Conservation (phyloP, 495 filamentous ascomycete genomes). For the Penicillium coprophilum region DNA sequence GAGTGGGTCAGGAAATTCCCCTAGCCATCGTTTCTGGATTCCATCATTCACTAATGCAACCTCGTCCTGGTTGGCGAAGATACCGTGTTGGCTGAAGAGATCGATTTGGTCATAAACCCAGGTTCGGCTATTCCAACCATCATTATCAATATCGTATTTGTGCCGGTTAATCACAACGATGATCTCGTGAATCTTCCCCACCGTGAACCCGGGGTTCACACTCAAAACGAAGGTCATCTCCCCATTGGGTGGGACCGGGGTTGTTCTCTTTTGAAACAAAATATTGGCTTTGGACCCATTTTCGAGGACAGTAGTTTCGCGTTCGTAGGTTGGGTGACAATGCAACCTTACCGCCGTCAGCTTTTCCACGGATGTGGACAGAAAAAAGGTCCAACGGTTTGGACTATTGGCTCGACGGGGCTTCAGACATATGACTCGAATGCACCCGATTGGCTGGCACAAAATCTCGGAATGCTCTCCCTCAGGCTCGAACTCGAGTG, state of each 20-base stretch:
- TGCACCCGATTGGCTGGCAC: neutral
- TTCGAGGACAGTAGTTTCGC: neutral
- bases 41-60: neutral
- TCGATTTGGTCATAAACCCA: neutral
- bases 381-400: slow-evolving; percentile 2
- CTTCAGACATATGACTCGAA: neutral
- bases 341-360: neutral
- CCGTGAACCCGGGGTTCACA: neutral
- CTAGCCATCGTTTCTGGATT: neutral
- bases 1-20: neutral
- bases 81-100: neutral
- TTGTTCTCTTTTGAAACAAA: neutral
- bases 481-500: neutral
- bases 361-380: neutral
- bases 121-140: neutral
- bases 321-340: neutral
- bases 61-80: neutral
- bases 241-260: neutral
- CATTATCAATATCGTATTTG: neutral
- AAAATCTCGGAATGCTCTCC: neutral
- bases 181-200: neutral
- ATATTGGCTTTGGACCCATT: neutral
- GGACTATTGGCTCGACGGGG: neutral
- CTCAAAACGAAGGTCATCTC: neutral
- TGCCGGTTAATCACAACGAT: neutral